Conservation (phyloP, 345 rosid genomes). For the Conringia planisiliqua region DNA sequence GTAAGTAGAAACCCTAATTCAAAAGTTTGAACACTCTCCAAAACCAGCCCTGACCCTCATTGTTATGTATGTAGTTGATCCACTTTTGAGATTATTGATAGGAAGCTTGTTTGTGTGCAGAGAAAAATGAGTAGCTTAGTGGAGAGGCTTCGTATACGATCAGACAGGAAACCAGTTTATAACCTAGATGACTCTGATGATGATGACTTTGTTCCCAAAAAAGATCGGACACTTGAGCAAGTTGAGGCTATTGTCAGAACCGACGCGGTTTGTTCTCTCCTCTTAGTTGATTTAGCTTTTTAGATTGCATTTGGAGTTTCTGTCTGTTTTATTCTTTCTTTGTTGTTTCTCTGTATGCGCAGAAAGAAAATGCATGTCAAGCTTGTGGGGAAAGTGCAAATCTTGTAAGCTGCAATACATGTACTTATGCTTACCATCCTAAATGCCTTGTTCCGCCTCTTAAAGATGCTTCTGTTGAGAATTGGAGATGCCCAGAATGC, state of each 20-base stretch:
- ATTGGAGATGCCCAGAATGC: constrained; percentile 94
- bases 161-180: constrained; percentile 84
- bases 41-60: not conserved
- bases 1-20: constrained; percentile 16
- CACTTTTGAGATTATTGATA: not conserved
- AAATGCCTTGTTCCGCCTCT: constrained; percentile 80
- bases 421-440: constrained; percentile 78
- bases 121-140: constrained; percentile 88
- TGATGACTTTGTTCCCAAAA: constrained; percentile 56
- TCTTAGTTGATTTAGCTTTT: not conserved
- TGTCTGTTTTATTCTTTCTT: not conserved
- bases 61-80: not conserved
- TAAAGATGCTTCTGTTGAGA: constrained; percentile 63
- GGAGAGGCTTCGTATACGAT: constrained; percentile 88
- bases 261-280: constrained; percentile 66
- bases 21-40: not conserved
- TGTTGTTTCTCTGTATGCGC: not conserved
- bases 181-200: constrained; percentile 94
- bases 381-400: constrained; percentile 80
- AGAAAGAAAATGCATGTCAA: constrained; percentile 68
- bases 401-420: constrained; percentile 79
- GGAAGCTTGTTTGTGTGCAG: constrained; percentile 19
- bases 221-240: constrained; percentile 50
- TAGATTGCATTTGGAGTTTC: not conserved
- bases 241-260: constrained; percentile 71